Evolutionary conservation across 345 rosid species (phyloP).

Genomic region (Hibiscus tridactylites): DNA sequence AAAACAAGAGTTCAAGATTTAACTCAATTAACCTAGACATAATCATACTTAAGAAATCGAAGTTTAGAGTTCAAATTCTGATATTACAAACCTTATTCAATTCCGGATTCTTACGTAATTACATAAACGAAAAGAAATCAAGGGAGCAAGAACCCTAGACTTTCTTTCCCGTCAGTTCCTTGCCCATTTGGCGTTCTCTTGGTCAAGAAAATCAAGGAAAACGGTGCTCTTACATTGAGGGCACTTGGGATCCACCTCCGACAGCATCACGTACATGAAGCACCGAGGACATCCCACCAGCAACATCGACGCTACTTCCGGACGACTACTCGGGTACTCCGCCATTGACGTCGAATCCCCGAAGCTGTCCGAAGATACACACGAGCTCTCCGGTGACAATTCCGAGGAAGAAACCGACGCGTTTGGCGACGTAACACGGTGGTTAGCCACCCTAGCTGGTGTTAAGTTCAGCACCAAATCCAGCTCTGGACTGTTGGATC

Average conservation of each 20-base stretch:
- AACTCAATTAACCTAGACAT: too few relatives aligned
- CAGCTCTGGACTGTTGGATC: constrained; percentile 17
- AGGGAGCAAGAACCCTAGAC: background rate
- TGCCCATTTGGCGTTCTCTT: constrained; percentile 1
- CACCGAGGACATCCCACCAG: constrained; percentile 52
- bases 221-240: constrained; percentile 52
- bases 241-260: constrained; percentile 38
- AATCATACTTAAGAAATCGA: too few relatives aligned
- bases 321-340: constrained; percentile 12
- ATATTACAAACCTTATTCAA: too few relatives aligned
- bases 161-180: background rate
- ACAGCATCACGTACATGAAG: constrained; percentile 50
- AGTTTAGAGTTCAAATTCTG: too few relatives aligned
- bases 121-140: too few relatives aligned
- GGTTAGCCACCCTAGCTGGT: constrained; percentile 13
- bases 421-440: constrained; percentile 2
- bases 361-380: constrained; percentile 30
- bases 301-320: constrained; percentile 21
- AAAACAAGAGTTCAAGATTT: too few relatives aligned
- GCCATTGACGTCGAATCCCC: background rate
- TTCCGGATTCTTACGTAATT: too few relatives aligned
- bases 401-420: constrained; percentile 12
- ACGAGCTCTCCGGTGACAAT: constrained; percentile 29
- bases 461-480: constrained; percentile 44
- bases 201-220: constrained; percentile 35